These are phyloP conservation scores for Taxillus chinensis DNA, from an alignment of 164 flowering plant species.

Conservation along the genomic window DNA sequence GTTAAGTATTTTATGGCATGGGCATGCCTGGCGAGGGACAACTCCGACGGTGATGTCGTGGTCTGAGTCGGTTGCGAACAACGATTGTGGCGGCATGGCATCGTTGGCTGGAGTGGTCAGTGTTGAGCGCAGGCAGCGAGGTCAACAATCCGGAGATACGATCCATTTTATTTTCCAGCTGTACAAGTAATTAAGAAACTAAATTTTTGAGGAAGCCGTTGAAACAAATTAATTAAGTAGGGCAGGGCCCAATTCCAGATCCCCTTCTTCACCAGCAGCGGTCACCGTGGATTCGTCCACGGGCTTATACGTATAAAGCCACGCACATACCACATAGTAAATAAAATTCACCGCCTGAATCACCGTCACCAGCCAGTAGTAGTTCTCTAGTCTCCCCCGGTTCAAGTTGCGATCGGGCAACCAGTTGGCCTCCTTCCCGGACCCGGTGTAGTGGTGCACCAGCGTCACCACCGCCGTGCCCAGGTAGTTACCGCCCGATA, in stretches of 20 bases:
- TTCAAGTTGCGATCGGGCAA: slow-evolving; percentile 54
- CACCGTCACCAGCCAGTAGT: slow-evolving; percentile 46
- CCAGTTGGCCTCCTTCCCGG: slow-evolving; percentile 45
- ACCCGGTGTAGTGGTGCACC: slow-evolving; percentile 41
- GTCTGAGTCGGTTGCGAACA: too few relatives aligned
- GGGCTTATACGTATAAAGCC: slow-evolving; percentile 43
- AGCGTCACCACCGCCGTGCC: slow-evolving; percentile 40
- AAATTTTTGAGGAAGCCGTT: too few relatives aligned
- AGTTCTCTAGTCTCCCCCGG: slow-evolving; percentile 48
- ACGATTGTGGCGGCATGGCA: too few relatives aligned
- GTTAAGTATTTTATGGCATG: too few relatives aligned
- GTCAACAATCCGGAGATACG: too few relatives aligned
- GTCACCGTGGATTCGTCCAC: slow-evolving; percentile 24
- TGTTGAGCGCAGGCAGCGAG: too few relatives aligned
- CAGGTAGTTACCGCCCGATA: slow-evolving; percentile 38
- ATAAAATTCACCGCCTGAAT: slow-evolving; percentile 46
- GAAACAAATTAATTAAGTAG: too few relatives aligned
- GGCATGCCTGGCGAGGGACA: too few relatives aligned
- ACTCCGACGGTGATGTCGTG: too few relatives aligned
- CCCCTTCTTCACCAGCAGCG: slow-evolving; percentile 8
- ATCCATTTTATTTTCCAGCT: too few relatives aligned
- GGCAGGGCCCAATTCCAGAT: slow-evolving; percentile 10
- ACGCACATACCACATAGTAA: slow-evolving; percentile 40
- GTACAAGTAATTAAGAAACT: too few relatives aligned
- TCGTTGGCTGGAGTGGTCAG: too few relatives aligned